These are phyloP conservation scores for Suhomyces panamericanus DNA, from an alignment of 1,139 yeast genomes.

Conservation along the genomic window DNA sequence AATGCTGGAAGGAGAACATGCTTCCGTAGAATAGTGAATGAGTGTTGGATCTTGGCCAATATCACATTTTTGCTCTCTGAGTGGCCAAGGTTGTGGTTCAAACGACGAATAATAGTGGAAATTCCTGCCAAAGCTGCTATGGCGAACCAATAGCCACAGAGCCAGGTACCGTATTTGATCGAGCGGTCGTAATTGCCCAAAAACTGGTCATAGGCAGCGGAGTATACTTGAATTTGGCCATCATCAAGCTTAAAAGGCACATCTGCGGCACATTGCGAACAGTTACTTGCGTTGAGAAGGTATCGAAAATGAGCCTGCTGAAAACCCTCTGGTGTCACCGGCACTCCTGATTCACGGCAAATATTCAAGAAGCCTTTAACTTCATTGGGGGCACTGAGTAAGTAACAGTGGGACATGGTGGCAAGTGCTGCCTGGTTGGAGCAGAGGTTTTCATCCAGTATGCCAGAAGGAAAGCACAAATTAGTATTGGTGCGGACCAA, in stretches of 20 bases:
- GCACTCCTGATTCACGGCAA: slow-evolving; percentile 31
- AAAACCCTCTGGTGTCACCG: slow-evolving; percentile 32
- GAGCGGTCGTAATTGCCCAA: slow-evolving; percentile 44
- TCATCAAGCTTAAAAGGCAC: slow-evolving; percentile 32
- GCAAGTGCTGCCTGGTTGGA: slow-evolving; percentile 37
- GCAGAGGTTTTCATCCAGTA: slow-evolving; percentile 23
- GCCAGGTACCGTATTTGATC: slow-evolving; percentile 31
- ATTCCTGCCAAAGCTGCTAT: slow-evolving; percentile 28
- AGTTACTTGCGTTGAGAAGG: slow-evolving; percentile 24
- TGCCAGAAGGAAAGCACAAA: slow-evolving; percentile 4
- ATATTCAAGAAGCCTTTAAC: slow-evolving; percentile 27
- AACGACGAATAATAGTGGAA: slow-evolving; percentile 29
- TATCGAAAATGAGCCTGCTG: slow-evolving; percentile 41
- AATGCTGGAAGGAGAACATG: slow-evolving; percentile 44
- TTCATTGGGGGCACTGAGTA: slow-evolving; percentile 24
- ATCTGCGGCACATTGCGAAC: slow-evolving; percentile 20
- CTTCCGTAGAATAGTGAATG: not conserved
- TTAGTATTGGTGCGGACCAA: slow-evolving; percentile 20
- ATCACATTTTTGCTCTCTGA: not conserved
- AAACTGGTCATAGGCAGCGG: slow-evolving; percentile 34
- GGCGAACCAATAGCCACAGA: slow-evolving; percentile 34
- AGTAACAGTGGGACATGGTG: slow-evolving; percentile 43
- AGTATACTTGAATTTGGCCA: slow-evolving; percentile 18
- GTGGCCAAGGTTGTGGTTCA: not conserved
- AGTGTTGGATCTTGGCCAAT: not conserved